phyloP scores from a whole-genome alignment of 2,329 filamentous ascomycete species.

The Penicillium sp. region DNA sequence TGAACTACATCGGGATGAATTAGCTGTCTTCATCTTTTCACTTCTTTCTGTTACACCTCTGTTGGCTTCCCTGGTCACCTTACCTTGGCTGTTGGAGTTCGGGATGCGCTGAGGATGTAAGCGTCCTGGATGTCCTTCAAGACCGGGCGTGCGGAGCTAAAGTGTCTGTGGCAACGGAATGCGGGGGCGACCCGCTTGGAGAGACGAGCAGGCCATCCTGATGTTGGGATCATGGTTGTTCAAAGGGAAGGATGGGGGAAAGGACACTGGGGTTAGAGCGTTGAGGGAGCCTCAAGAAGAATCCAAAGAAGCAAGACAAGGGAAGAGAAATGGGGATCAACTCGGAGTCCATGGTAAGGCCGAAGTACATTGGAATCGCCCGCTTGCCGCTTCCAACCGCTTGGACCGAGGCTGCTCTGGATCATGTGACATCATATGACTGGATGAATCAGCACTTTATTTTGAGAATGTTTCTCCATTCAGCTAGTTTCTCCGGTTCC shows the following conservation, averaged over 20 bases:
- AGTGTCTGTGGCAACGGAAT: constrained; percentile 49
- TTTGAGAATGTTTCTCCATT: constrained; percentile 20
- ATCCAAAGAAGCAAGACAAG: too few relatives aligned
- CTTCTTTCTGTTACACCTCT: too few relatives aligned
- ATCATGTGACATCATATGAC: constrained; percentile 19
- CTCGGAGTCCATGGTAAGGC: constrained; percentile 6
- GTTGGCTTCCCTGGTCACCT: constrained; percentile 3
- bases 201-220: constrained; percentile 28
- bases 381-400: constrained; percentile 27
- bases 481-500: constrained; percentile 17
- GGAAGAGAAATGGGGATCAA: constrained; percentile 6
- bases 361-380: constrained; percentile 18
- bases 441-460: constrained; percentile 3
- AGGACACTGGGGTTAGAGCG: not conserved
- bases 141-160: constrained; percentile 50
- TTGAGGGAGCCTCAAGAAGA: too few relatives aligned
- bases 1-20: constrained; percentile 64
- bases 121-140: constrained; percentile 76
- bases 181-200: constrained; percentile 38
- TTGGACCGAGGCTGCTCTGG: constrained; percentile 28
- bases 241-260: not conserved
- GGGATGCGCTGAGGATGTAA: constrained; percentile 85
- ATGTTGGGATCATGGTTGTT: constrained; percentile 21
- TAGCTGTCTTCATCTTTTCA: constrained; percentile 6
- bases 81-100: constrained; percentile 89